These are phyloP conservation scores for Boletus eberwhitei DNA, from an alignment of 768 basidiomycete species.

Conservation along the genomic window DNA sequence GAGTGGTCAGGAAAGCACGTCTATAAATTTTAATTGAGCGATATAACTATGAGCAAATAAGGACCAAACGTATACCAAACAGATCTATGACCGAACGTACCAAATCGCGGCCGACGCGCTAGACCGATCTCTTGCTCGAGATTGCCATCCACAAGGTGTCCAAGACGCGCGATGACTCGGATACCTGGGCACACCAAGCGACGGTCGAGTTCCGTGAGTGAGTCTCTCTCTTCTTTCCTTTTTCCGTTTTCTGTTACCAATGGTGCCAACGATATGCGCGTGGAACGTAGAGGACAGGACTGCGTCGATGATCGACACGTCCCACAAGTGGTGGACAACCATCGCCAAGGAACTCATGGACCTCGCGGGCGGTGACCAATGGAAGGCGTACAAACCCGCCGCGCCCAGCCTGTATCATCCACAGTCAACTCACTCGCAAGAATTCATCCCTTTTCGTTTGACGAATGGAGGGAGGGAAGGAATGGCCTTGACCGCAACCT, in stretches of 20 bases:
- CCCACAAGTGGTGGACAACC: constrained; percentile 64
- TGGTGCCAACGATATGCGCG: too few species aligned
- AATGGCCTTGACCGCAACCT: too few species aligned
- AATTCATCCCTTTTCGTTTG: too few species aligned
- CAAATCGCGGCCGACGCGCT: constrained; percentile 34
- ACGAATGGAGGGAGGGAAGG: too few species aligned
- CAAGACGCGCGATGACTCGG: constrained; percentile 48
- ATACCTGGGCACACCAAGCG: constrained; percentile 56
- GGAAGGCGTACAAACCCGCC: constrained; percentile 54
- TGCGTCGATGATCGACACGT: constrained; percentile 46
- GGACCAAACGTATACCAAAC: too few species aligned
- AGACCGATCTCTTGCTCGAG: constrained; percentile 63
- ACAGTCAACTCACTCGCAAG: too few species aligned
- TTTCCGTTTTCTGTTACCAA: too few species aligned
- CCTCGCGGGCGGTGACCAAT: constrained; percentile 53
- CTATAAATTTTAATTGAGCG: too few species aligned
- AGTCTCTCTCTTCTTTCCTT: neutral
- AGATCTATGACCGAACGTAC: too few species aligned
- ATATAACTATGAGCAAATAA: too few species aligned
- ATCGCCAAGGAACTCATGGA: constrained; percentile 74
- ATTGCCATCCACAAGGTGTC: constrained; percentile 55
- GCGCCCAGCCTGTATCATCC: constrained; percentile 12
- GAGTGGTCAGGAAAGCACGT: too few species aligned
- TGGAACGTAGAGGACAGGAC: constrained; percentile 45
- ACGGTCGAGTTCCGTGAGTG: constrained; percentile 59